phyloP scores from a whole-genome alignment of 441 rosid species.

The Raphanus hybrid region DNA sequence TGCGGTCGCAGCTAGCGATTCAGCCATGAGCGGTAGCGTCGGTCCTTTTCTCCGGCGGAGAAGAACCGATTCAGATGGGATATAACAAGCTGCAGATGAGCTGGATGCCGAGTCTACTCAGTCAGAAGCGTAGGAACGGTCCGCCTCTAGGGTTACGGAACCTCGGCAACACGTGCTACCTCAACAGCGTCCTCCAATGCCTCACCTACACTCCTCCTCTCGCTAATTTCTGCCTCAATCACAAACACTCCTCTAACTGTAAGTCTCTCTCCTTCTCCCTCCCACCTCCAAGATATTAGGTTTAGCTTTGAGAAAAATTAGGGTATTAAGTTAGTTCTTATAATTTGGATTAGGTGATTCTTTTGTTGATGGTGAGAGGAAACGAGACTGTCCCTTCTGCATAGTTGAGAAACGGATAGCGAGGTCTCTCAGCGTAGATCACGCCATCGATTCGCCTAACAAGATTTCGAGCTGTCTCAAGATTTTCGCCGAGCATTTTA shows the following conservation, averaged over 20 bases:
- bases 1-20: conserved; percentile 47
- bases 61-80: conserved; percentile 56
- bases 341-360: conserved; percentile 61
- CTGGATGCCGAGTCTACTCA: conserved; percentile 91
- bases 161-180: conserved; percentile 97
- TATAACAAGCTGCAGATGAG: conserved; percentile 75
- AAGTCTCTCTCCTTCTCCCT: background rate
- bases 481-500: conserved; percentile 77
- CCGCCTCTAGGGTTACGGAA: conserved; percentile 91
- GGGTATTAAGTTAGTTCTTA: too few species aligned
- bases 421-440: conserved; percentile 72
- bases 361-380: conserved; percentile 50
- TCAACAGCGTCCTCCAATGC: conserved; percentile 98
- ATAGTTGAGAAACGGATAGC: conserved; percentile 77
- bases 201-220: conserved; percentile 98
- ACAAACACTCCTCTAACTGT: conserved; percentile 87
- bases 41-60: conserved; percentile 40
- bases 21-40: conserved; percentile 37
- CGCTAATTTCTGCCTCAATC: conserved; percentile 91
- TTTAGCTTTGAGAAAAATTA: too few species aligned
- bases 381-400: conserved; percentile 92
- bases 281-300: background rate
- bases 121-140: conserved; percentile 72
- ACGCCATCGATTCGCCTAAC: conserved; percentile 61
- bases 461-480: conserved; percentile 72